Conservation (phyloP, 352 stramenopile species). For the Globisporangium carolinianum region DNA sequence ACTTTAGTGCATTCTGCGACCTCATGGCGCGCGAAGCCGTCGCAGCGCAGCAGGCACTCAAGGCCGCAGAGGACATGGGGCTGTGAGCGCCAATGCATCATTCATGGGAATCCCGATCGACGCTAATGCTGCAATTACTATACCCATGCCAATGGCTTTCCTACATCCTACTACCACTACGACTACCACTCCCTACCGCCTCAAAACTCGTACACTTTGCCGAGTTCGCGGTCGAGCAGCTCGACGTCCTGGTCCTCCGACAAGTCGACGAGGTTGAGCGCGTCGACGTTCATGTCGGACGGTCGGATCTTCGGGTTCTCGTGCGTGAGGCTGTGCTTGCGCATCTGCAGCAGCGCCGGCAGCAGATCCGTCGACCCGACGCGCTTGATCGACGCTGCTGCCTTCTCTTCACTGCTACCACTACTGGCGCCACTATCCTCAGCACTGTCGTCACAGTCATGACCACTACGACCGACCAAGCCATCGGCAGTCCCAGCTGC, state of each 20-base stretch:
- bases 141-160: conserved; percentile 23
- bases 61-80: conserved; percentile 51
- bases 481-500: too few relatives aligned
- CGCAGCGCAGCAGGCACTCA: conserved; percentile 35
- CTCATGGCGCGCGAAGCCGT: conserved; percentile 44
- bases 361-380: conserved; percentile 48
- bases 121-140: conserved; percentile 19
- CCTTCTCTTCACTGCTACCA: conserved; percentile 18
- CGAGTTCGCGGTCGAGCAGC: conserved; percentile 58
- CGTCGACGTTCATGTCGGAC: conserved; percentile 71
- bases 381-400: conserved; percentile 12
- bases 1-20: conserved; percentile 46
- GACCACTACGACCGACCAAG: not conserved
- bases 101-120: conserved; percentile 8
- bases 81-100: conserved; percentile 20
- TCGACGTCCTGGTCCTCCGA: conserved; percentile 58
- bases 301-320: conserved; percentile 60
- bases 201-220: conserved; percentile 42
- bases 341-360: conserved; percentile 65
- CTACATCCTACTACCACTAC: not conserved
- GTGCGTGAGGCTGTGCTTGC: conserved; percentile 64
- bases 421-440: not conserved
- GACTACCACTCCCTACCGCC: conserved; percentile 11
- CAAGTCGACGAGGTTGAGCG: conserved; percentile 40
- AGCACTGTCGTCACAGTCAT: not conserved